Evolutionary conservation across 1,284 basidiomycete species (phyloP), one percentile per base, ranked within the genome.

Genomic region (Tilletia setariae): DNA sequence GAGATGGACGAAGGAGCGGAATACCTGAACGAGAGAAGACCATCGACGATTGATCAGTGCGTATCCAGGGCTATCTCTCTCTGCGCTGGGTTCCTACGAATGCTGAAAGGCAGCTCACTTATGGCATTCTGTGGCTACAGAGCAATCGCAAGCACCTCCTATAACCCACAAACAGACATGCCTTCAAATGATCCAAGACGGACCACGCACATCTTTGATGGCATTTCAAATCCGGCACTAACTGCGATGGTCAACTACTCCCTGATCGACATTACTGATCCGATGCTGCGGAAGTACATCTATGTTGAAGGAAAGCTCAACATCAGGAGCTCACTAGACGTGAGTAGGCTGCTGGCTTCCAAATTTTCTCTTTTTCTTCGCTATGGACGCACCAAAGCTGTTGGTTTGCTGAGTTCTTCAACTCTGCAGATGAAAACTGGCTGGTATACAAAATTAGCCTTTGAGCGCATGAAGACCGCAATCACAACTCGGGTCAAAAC

Each of bases 261-360:
- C 81, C 89, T 91, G 0, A 91, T 91, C 82, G 95, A 98, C 82
- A 91, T 98, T 70, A 84, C 86, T 11, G 96, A 98, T 81, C 88
- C 89, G 0, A 88, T 93, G 16, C 73, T 77, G 40, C 61, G 49
- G 32, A 72, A 75, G 1, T 74, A 69, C 19, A 78, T 81, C 51
- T 66, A 67, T 25, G 62, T 67, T 8, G 15, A 47, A 2, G 71
- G 73, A 9, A 62, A 65, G 1, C 15, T 9, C 7, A 59, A 68
- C 43, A 35, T 76, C 1, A 61, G 53, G 0, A 42, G 47, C 1
- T 30, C n/a, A n/a, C 65, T 70, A 6, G 65, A 72, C 56, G 68
- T 71, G 59, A 65, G 70, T 71, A 16, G 0, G n/a, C n/a, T n/a
- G n/a, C n/a, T 2, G 35, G n/a, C 40, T 64, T 19, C 25, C 44